Conservation (phyloP, 1,139 yeast genomes). For the Arxiozyma slooffiae region DNA sequence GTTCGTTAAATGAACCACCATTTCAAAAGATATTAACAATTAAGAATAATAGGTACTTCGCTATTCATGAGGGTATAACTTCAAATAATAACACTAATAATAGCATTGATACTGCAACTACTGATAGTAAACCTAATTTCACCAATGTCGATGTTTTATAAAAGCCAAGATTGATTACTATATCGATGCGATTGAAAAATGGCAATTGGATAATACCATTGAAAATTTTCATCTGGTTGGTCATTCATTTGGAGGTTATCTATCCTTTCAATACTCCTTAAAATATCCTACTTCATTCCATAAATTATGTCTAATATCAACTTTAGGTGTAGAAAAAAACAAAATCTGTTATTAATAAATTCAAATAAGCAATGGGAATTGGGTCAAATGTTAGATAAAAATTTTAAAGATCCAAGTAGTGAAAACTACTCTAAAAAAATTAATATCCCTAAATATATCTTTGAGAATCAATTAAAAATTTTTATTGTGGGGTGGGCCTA, state of each 20-base stretch:
- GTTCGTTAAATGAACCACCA: background rate
- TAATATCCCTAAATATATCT: conserved; percentile 22
- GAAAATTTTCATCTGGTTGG: conserved; percentile 65
- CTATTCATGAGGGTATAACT: background rate
- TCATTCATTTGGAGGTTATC: conserved; percentile 88
- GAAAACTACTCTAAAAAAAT: conserved; percentile 18
- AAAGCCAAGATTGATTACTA: conserved; percentile 58
- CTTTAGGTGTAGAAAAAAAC: conserved; percentile 80
- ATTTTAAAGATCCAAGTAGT: conserved; percentile 18
- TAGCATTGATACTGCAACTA: background rate
- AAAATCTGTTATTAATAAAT: conserved; percentile 53
- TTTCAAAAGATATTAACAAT: background rate
- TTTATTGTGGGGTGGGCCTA: conserved; percentile 46
- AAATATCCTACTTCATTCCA: conserved; percentile 61
- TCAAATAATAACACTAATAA: background rate
- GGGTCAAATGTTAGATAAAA: conserved; percentile 10
- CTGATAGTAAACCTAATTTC: background rate
- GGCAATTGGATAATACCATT: conserved; percentile 56
- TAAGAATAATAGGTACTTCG: background rate
- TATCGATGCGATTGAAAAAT: conserved; percentile 65
- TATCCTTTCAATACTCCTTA: conserved; percentile 67
- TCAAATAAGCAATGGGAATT: conserved; percentile 27
- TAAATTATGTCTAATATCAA: conserved; percentile 66
- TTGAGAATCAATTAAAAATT: conserved; percentile 34
- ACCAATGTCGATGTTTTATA: background rate